Evolutionary conservation across 805 yeast genomes (phyloP).

Genomic region (Saccharomycopsis sp.): DNA sequence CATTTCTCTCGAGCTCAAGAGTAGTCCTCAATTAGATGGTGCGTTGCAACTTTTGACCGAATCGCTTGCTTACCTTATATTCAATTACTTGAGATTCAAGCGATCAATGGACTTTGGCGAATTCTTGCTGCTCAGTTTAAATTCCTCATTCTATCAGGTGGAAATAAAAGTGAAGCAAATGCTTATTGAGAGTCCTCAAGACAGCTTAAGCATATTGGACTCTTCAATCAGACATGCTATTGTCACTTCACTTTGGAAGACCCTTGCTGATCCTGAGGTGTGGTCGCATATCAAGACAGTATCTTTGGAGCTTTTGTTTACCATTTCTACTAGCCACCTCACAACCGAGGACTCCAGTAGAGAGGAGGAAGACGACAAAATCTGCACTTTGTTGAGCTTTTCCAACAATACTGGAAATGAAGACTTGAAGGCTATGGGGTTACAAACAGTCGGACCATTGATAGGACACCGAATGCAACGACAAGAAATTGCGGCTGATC

Average conservation of each 20-base stretch:
- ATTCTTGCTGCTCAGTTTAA: conserved; percentile 30
- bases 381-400: too few relatives aligned
- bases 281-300: conserved; percentile 40
- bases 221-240: too few relatives aligned
- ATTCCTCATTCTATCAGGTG: conserved; percentile 37
- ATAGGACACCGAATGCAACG: conserved; percentile 22
- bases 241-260: conserved; percentile 21
- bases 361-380: conserved; percentile 17
- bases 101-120: too few relatives aligned
- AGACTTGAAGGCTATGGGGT: conserved; percentile 38
- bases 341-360: conserved; percentile 20
- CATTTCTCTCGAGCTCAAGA: too few relatives aligned
- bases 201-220: too few relatives aligned
- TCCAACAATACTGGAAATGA: too few relatives aligned
- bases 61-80: conserved; percentile 27
- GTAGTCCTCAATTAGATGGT: conserved; percentile 41
- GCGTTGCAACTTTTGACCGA: conserved; percentile 40
- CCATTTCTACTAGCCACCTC: conserved; percentile 3
- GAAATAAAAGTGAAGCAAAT: too few relatives aligned
- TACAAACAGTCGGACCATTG: conserved; percentile 45
- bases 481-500: conserved; percentile 8
- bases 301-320: conserved; percentile 31
- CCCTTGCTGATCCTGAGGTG: conserved; percentile 25
- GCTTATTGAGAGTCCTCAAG: too few relatives aligned
- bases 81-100: conserved; percentile 20